Evolutionary conservation across 1,139 yeast species (phyloP).

Genomic region (Saccharomyces hybrid): DNA sequence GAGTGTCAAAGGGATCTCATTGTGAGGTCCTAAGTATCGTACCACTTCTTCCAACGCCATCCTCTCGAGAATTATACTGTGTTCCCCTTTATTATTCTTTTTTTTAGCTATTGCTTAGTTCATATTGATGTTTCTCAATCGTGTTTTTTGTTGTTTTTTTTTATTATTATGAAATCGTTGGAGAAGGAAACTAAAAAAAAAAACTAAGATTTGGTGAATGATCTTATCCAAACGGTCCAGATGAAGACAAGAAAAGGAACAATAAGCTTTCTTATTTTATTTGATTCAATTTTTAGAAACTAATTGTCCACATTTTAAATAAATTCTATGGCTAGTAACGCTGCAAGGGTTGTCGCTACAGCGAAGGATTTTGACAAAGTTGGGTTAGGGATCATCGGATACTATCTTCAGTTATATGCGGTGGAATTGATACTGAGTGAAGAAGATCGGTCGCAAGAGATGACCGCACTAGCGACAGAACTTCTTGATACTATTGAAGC

Average conservation of each 20-base stretch:
- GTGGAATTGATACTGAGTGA: constrained; percentile 23
- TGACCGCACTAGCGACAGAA: constrained; percentile 19
- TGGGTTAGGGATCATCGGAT: constrained; percentile 24
- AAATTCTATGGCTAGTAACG: neutral
- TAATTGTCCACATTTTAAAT: neutral
- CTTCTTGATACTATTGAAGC: constrained; percentile 25
- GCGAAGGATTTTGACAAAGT: constrained; percentile 22
- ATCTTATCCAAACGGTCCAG: neutral
- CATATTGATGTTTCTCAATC: neutral
- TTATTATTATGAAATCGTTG: neutral
- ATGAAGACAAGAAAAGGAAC: no score
- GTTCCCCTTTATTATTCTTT: neutral
- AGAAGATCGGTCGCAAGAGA: constrained; percentile 17
- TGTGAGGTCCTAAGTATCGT: neutral
- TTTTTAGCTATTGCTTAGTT: neutral
- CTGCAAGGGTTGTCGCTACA: constrained; percentile 14
- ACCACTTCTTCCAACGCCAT: constrained; percentile 1
- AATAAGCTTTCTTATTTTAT: neutral
- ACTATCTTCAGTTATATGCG: constrained; percentile 26
- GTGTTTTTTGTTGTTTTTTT: neutral
- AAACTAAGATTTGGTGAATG: neutral
- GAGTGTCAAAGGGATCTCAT: neutral
- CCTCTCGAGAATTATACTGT: neutral
- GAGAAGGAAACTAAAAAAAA: neutral
- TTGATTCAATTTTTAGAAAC: neutral